Evolutionary conservation across 352 stramenopile species (phyloP), one percentile per base, ranked within the genome.

Genomic region (Sclerospora graminicola): DNA sequence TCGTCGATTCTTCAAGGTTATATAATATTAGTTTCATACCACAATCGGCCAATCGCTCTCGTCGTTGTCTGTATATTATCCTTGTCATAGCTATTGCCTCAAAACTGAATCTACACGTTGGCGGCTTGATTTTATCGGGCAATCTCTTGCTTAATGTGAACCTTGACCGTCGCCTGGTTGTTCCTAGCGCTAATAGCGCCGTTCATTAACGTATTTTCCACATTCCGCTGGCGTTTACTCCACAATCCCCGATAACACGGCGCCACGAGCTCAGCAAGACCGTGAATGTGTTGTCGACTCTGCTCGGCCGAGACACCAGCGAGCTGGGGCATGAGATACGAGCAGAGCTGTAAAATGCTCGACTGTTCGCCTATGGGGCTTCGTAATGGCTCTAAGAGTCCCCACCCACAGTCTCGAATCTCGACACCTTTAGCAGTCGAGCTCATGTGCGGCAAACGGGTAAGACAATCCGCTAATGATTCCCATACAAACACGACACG

Each of bases 161-260:
- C 41, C 28, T 62, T 62, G 21, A 52, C 24, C 14, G 37, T 7
- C 4, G 19, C 27, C 8, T 36, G 32, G 45, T 32, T 49, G 41
- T 55, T 56, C 47, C 48, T 59, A 18, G 58, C 40, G 24, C 43
- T 51, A 11, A 78, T 60, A 2, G 63, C 51, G 13, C 51, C 53
- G 26, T 79, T 69, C 66, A 79, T 79, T 30, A 79, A 41, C 16
- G 50, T 47, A 16, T 79, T 79, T 43, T 79, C 66, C 30, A 79
- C 58, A 19, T 40, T 53, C 15, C 66, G 66, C 33, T 75, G 66
- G 2, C 66, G 63, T 33, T 71, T 64, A 35, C 41, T 65, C 66
- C 66, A 79, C 1, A 73, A 41, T n/a, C 54, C 33, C 10, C 63
- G 55, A 33, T 73, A 79, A 34, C 51, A 73, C 1, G 63, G 66